A percentile compares a stretch with the other conserved stretches of the same genome.
phyloP scores from a whole-genome alignment of 176 grass and related monocot genomes.

The Raddia distichophylla region DNA sequence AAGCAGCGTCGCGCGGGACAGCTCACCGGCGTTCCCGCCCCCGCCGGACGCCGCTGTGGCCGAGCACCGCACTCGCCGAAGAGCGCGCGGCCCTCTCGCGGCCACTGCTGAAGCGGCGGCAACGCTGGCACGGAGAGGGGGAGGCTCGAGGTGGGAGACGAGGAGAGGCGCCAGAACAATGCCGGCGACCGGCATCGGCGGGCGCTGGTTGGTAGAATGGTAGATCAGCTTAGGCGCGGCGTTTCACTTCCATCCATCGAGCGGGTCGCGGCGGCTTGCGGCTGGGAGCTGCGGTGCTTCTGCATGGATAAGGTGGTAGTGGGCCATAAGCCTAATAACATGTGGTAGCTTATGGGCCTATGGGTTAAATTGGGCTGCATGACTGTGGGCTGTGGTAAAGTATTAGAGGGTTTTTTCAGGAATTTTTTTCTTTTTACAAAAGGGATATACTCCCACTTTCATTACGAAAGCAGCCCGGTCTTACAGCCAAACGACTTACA shows the following conservation, averaged over 20 bases:
- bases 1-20: slow-evolving; percentile 58
- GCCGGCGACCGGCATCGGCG: slow-evolving; percentile 56
- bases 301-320: slow-evolving; percentile 42
- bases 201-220: neutral
- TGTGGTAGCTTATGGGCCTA: too few relatives aligned
- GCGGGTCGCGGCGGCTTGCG: neutral
- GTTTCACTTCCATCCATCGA: slow-evolving; percentile 42
- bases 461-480: too few relatives aligned
- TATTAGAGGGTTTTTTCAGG: too few relatives aligned
- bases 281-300: neutral
- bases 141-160: slow-evolving; percentile 15
- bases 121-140: slow-evolving; percentile 2
- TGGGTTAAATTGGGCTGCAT: too few relatives aligned
- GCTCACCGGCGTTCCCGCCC: slow-evolving; percentile 25
- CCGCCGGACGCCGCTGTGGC: slow-evolving; percentile 17
- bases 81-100: neutral
- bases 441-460: too few relatives aligned
- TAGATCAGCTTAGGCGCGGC: slow-evolving; percentile 25
- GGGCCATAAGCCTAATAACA: too few relatives aligned
- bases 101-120: neutral
- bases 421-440: too few relatives aligned
- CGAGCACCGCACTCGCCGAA: slow-evolving; percentile 25
- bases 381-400: too few relatives aligned
- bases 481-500: too few relatives aligned
- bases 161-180: slow-evolving; percentile 48